A percentile compares a stretch with the other conserved stretches of the same genome.
Conservation (phyloP, 2,329 filamentous ascomycete genomes). For the Tympanopsis confertula region DNA sequence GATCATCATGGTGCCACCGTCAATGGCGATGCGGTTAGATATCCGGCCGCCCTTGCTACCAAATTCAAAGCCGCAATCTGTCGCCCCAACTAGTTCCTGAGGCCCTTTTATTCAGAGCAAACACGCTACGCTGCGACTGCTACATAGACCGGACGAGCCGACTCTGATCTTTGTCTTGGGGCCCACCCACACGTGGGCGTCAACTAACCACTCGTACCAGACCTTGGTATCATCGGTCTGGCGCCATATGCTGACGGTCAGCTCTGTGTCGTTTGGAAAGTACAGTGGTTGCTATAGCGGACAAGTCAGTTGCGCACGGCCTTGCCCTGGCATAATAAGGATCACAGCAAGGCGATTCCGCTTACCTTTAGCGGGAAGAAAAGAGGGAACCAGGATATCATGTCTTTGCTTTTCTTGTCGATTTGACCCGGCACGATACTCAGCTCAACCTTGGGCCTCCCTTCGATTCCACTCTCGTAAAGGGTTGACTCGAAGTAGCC, state of each 20-base stretch:
- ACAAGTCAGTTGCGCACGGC: constrained; percentile 7
- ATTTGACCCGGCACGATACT: constrained; percentile 89
- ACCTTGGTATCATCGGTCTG: constrained; percentile 91
- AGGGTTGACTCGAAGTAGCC: constrained; percentile 97
- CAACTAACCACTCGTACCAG: constrained; percentile 97
- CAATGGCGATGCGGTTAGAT: too few relatives aligned
- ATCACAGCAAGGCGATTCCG: constrained; percentile 1
- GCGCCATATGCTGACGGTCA: constrained; percentile 90
- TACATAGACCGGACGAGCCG: constrained; percentile 54
- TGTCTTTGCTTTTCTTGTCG: constrained; percentile 83
- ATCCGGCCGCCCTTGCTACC: too few relatives aligned
- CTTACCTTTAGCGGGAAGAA: constrained; percentile 89
- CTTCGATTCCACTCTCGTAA: constrained; percentile 42
- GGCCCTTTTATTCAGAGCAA: too few relatives aligned
- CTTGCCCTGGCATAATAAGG: background rate
- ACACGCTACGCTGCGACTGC: constrained; percentile 58
- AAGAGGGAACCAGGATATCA: constrained; percentile 99
- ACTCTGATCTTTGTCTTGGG: constrained; percentile 53
- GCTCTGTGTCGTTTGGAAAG: constrained; percentile 70
- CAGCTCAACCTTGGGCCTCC: constrained; percentile 57
- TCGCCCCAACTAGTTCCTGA: too few relatives aligned
- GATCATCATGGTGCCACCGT: too few relatives aligned
- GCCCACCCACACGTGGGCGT: constrained; percentile 61
- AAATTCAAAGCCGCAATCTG: too few relatives aligned
- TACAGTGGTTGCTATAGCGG: constrained; percentile 64